phyloP scores from a whole-genome alignment of 306 rosid genomes.

The Medicago lupulina region DNA sequence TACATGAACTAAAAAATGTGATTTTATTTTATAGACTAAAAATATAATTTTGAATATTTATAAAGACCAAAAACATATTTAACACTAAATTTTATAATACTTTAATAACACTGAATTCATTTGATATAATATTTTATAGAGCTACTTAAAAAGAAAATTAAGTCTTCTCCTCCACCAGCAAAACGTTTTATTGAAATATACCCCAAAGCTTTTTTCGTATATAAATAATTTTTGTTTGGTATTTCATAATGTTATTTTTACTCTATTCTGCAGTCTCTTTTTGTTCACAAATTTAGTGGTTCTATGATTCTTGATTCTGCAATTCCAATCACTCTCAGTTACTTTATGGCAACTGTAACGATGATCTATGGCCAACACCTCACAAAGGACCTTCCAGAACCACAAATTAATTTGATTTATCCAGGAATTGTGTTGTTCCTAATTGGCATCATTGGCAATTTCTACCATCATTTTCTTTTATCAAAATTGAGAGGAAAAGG shows the following conservation, averaged over 20 bases:
- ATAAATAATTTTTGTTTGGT: too few relatives aligned
- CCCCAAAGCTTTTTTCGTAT: too few relatives aligned
- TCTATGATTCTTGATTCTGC: constrained; percentile 54
- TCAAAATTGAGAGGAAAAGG: constrained; percentile 64
- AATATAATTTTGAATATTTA: too few relatives aligned
- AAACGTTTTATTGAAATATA: too few relatives aligned
- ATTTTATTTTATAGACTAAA: too few relatives aligned
- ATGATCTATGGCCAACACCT: constrained; percentile 69
- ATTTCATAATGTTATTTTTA: neutral
- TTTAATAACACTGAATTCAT: too few relatives aligned
- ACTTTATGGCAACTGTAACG: constrained; percentile 49
- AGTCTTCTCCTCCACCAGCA: too few relatives aligned
- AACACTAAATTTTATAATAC: too few relatives aligned
- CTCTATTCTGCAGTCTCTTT: constrained; percentile 56
- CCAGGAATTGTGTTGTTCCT: constrained; percentile 61
- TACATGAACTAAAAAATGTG: too few relatives aligned
- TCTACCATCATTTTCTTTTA: constrained; percentile 77
- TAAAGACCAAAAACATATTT: too few relatives aligned
- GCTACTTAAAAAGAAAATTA: too few relatives aligned
- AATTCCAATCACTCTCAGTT: constrained; percentile 56
- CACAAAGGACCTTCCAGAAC: constrained; percentile 59
- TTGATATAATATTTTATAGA: too few relatives aligned
- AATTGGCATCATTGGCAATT: constrained; percentile 69
- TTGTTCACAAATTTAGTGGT: constrained; percentile 80
- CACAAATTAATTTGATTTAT: constrained; percentile 53